Percentiles rank a stretch among this genome's conserved stretches.
Conservation (phyloP, 495 filamentous ascomycete genomes). For the Penicillium ochrochloron region DNA sequence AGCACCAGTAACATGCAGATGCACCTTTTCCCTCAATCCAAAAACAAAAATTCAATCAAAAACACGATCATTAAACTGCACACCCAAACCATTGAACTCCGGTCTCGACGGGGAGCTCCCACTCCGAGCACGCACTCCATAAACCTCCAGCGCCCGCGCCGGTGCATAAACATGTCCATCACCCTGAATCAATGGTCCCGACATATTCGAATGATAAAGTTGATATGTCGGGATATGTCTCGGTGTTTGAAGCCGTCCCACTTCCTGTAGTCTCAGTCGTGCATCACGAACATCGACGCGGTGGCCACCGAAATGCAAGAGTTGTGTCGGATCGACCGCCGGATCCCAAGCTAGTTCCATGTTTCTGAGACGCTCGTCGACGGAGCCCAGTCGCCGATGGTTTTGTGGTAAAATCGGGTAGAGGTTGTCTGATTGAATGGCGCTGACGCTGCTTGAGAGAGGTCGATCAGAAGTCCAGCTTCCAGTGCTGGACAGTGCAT, state of each 20-base stretch:
- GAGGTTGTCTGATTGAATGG: constrained; percentile 31
- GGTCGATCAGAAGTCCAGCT: constrained; percentile 30
- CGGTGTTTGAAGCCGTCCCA: constrained; percentile 24
- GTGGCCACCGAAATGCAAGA: constrained; percentile 35
- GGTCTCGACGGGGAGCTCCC: constrained; percentile 59
- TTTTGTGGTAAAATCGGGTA: constrained; percentile 21
- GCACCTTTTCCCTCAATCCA: neutral
- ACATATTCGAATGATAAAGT: constrained; percentile 40
- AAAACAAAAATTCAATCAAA: neutral
- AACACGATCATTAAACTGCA: constrained; percentile 21
- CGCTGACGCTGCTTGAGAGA: constrained; percentile 20
- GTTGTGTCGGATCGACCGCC: constrained; percentile 21
- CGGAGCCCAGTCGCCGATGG: constrained; percentile 22
- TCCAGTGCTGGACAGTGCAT: constrained; percentile 25
- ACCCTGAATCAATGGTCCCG: constrained; percentile 39
- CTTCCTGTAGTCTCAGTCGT: constrained; percentile 30
- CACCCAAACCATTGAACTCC: constrained; percentile 31
- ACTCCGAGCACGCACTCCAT: constrained; percentile 42
- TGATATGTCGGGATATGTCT: constrained; percentile 29
- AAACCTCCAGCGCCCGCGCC: constrained; percentile 26
- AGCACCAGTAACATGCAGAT: neutral
- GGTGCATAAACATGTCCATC: constrained; percentile 28
- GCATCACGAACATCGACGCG: constrained; percentile 42
- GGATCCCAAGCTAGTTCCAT: constrained; percentile 28
- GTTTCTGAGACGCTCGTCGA: constrained; percentile 29